phyloP scores from a whole-genome alignment of 1,284 basidiomycete species.

The Cutaneotrichosporon spelunceum region DNA sequence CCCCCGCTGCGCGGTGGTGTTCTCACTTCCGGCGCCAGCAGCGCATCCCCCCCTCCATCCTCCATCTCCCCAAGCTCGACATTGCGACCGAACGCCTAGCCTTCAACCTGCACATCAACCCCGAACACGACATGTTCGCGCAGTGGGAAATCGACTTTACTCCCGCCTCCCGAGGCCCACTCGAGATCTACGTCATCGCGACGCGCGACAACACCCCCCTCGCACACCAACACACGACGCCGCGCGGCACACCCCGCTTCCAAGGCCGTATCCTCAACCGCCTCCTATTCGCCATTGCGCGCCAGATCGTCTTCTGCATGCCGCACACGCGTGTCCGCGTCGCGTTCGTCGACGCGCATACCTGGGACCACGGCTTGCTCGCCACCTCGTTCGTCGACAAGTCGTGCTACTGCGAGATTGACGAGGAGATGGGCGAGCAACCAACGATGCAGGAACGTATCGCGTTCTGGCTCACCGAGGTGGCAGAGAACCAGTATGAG shows the following conservation, averaged over 20 bases:
- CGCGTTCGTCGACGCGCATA: not conserved
- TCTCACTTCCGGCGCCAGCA: not conserved
- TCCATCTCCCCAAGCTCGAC: not conserved
- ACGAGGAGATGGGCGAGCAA: not conserved
- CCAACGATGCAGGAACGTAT: not conserved
- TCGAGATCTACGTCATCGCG: not conserved
- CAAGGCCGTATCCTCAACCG: not conserved
- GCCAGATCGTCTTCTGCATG: too few species aligned
- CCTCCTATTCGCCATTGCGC: not conserved
- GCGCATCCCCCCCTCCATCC: not conserved
- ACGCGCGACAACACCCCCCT: not conserved
- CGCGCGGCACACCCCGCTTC: not conserved
- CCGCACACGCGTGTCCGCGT: not conserved
- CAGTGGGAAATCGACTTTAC: conserved; percentile 5
- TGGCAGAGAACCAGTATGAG: not conserved
- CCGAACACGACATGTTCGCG: not conserved
- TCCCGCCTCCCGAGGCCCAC: not conserved
- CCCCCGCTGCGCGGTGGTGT: not conserved
- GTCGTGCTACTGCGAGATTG: not conserved
- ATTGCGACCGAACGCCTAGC: not conserved
- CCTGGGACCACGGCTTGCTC: not conserved
- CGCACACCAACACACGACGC: not conserved
- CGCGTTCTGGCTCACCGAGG: not conserved
- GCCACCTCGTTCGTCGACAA: not conserved
- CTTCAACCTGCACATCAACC: not conserved